These are phyloP conservation scores for Leavenworthia alabamica DNA, from an alignment of 345 rosid genomes.

Conservation along the genomic window DNA sequence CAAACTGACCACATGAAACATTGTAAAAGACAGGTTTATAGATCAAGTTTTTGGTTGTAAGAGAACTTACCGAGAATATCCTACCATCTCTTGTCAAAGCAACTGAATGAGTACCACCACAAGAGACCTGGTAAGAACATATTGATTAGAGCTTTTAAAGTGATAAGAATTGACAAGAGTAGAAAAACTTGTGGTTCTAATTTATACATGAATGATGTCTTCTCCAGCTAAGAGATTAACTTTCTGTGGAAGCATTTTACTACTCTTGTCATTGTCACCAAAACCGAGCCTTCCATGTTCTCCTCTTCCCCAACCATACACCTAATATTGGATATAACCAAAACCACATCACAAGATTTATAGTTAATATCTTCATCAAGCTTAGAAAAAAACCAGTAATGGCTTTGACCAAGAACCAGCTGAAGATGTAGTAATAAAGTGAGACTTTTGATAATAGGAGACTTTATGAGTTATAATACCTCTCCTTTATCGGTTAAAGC, in stretches of 20 bases:
- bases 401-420: background rate
- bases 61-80: slow-evolving; percentile 75
- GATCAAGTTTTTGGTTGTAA: background rate
- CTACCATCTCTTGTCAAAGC: slow-evolving; percentile 83
- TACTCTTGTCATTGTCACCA: slow-evolving; percentile 97
- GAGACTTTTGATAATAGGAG: background rate
- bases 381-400: background rate
- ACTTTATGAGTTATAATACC: slow-evolving; percentile 37
- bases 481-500: slow-evolving; percentile 77
- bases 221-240: slow-evolving; percentile 82
- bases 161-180: background rate
- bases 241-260: slow-evolving; percentile 95
- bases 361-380: slow-evolving; percentile 16
- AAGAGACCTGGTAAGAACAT: slow-evolving; percentile 57
- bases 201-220: slow-evolving; percentile 65
- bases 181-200: background rate
- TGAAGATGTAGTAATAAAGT: background rate
- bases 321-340: slow-evolving; percentile 40
- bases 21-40: slow-evolving; percentile 1
- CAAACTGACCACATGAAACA: slow-evolving; percentile 48
- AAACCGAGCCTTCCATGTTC: slow-evolving; percentile 99
- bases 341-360: slow-evolving; percentile 9
- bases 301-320: slow-evolving; percentile 98
- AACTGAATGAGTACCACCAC: slow-evolving; percentile 98
- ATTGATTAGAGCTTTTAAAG: background rate